Conservation (phyloP, 1,139 yeast genomes). For the Suhomyces panamericanus region DNA sequence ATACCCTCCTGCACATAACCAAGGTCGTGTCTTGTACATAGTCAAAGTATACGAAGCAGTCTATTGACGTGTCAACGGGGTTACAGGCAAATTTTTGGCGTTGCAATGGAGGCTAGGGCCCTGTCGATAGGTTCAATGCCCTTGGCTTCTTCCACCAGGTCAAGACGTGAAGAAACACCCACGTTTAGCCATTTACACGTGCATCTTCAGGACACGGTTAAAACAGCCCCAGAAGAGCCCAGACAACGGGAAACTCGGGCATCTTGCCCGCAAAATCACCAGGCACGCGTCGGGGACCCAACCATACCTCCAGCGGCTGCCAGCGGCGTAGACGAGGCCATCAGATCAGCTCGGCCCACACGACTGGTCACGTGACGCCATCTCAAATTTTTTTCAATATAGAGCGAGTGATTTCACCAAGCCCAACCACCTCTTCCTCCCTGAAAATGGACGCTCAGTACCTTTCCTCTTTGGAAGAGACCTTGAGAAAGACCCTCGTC, state of each 20-base stretch:
- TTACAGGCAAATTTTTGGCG: no score
- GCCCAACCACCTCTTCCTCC: constrained; percentile 3
- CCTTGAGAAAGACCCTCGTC: constrained; percentile 71
- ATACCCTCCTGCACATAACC: neutral
- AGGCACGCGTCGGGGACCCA: no score
- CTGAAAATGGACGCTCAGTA: constrained; percentile 64
- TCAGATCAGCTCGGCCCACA: constrained; percentile 2
- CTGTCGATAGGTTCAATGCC: no score
- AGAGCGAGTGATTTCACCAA: constrained; percentile 2
- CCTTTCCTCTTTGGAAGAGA: constrained; percentile 69
- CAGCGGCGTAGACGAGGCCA: neutral
- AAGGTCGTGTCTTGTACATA: neutral
- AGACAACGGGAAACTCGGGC: no score
- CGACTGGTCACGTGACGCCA: constrained; percentile 14
- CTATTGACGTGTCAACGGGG: neutral
- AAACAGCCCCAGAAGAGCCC: no score
- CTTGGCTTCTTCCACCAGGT: no score
- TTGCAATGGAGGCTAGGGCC: no score
- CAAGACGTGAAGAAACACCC: no score
- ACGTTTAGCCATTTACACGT: no score
- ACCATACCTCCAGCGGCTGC: neutral
- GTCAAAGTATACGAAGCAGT: neutral
- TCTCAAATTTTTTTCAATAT: constrained; percentile 15
- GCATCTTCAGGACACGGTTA: no score
- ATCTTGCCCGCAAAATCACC: no score